Base-by-base conservation (phyloP, 2,329 filamentous ascomycete genomes). In the Emmonsiellopsis sp. region DNA sequence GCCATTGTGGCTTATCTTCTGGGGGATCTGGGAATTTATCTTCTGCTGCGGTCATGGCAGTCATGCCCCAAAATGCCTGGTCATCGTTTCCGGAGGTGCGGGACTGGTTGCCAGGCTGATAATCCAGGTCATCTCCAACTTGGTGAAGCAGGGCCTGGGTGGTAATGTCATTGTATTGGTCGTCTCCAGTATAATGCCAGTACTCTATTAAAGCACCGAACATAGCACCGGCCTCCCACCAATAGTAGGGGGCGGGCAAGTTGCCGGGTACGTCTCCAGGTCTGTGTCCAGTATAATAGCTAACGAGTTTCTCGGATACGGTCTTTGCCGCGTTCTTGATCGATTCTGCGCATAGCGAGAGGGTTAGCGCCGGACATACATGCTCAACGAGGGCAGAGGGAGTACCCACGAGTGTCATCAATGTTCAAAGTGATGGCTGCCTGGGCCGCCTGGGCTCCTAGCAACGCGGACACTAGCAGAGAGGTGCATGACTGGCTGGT, bases 1-100 rank as follows among this genome's bases (percentile, higher is more conserved):
- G 77, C 87, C 87, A 95, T 57, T 86, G 83, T 0, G 86, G 82
- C 51, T 83, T 66, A 54, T 78, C 79, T 0, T 73, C 59, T 0
- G 80, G 77, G 4, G 86, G 84, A 61, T 89, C 79, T 1, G 85
- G 84, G 62, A 86, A 92, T 58, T 83, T 83, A 62, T 84, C 81
- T 70, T 94, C 89, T 38, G 86, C 85, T 2, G 89, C 89, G 8
- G 81, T 79, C 76, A 94, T 86, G 56, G 85, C 86, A 1, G 88
- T 82, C 75, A 93, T 79, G n/a, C 81, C 87, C 89, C 89, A 94
- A 70, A 93, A 92, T 5, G 86, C 84, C 75, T 84, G 78, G 59
- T 82, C 77, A 57, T 81, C 77, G 58, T 80, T 81, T 6, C 72
- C 72, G 41, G 74, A 65, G 30, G 72, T 73, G 46, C 70, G 67